A percentile compares a stretch with the other conserved stretches of the same genome.
Evolutionary conservation across 2,329 filamentous ascomycete genomes (phyloP).

Genomic region (Aspergillus sp.): DNA sequence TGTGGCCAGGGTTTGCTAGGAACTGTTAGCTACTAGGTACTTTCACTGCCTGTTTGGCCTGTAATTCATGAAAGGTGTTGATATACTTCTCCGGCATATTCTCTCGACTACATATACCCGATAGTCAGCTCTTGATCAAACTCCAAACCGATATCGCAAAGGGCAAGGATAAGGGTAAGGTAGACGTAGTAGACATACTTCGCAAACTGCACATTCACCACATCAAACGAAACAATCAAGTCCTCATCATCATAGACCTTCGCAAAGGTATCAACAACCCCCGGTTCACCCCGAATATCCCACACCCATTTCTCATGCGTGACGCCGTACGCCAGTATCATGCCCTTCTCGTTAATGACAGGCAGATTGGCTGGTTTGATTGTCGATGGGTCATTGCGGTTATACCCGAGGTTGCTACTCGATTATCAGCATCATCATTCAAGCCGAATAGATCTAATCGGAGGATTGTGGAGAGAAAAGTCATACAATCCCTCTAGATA

Average conservation of each 20-base stretch:
- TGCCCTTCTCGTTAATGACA: constrained; percentile 50
- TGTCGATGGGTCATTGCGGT: constrained; percentile 35
- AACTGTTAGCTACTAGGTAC: not conserved
- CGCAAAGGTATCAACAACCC: constrained; percentile 48
- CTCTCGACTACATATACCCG: constrained; percentile 6
- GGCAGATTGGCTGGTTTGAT: constrained; percentile 35
- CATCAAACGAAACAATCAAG: constrained; percentile 52
- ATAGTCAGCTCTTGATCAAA: not conserved
- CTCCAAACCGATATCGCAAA: no score
- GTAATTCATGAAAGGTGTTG: no score
- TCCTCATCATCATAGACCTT: constrained; percentile 48
- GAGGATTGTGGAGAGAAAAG: not conserved
- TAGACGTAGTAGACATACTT: constrained; percentile 30
- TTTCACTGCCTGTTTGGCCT: not conserved
- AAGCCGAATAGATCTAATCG: not conserved
- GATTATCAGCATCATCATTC: not conserved
- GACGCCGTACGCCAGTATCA: constrained; percentile 48
- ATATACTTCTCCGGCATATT: constrained; percentile 16
- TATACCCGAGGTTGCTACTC: constrained; percentile 33
- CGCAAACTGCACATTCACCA: constrained; percentile 46
- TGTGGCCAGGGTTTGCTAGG: constrained; percentile 48
- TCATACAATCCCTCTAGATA: constrained; percentile 25
- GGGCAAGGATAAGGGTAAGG: no score
- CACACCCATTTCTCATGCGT: constrained; percentile 52
- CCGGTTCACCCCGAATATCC: constrained; percentile 48